Conservation (phyloP, 768 basidiomycete genomes). For the Epithele typhae region DNA sequence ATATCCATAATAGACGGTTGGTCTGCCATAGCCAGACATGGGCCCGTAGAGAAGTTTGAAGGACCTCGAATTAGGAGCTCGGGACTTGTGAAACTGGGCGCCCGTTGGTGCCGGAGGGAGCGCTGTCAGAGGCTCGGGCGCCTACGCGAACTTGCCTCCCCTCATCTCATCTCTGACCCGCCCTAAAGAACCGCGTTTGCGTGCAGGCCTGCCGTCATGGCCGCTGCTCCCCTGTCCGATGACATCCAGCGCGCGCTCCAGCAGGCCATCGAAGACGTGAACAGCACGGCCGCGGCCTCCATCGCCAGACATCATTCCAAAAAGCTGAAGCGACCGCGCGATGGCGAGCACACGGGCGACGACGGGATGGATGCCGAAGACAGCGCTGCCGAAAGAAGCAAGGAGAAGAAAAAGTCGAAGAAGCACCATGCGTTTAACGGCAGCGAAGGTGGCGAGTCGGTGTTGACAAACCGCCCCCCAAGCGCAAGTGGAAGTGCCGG, state of each 20-base stretch:
- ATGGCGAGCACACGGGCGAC: conserved; percentile 13
- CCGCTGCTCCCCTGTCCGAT: conserved; percentile 23
- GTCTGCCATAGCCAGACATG: too few relatives aligned
- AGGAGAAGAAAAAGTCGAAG: conserved; percentile 33
- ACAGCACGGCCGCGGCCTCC: conserved; percentile 31
- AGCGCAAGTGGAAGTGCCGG: too few relatives aligned
- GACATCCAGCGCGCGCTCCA: conserved; percentile 50
- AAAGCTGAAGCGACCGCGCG: conserved; percentile 32
- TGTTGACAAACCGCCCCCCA: conserved; percentile 1
- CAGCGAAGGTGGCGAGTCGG: conserved; percentile 11
- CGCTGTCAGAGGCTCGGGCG: conserved; percentile 3
- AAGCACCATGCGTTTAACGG: conserved; percentile 11
- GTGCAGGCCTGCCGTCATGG: conserved; percentile 19
- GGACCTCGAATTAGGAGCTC: too few relatives aligned
- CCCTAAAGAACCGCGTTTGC: conserved; percentile 30
- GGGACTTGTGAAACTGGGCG: too few relatives aligned
- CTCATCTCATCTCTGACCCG: conserved; percentile 36
- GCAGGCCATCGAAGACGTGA: conserved; percentile 43
- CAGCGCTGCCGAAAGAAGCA: conserved; percentile 13
- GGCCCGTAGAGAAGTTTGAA: too few relatives aligned
- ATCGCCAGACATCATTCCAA: conserved; percentile 20
- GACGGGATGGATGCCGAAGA: not conserved
- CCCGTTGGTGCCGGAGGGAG: too few relatives aligned
- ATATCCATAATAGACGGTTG: too few relatives aligned
- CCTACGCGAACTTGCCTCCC: conserved; percentile 32